A percentile compares a stretch with the other conserved stretches of the same genome.
phyloP scores from a whole-genome alignment of 2,329 filamentous ascomycete genomes.

The Fusarium praegraminearum region DNA sequence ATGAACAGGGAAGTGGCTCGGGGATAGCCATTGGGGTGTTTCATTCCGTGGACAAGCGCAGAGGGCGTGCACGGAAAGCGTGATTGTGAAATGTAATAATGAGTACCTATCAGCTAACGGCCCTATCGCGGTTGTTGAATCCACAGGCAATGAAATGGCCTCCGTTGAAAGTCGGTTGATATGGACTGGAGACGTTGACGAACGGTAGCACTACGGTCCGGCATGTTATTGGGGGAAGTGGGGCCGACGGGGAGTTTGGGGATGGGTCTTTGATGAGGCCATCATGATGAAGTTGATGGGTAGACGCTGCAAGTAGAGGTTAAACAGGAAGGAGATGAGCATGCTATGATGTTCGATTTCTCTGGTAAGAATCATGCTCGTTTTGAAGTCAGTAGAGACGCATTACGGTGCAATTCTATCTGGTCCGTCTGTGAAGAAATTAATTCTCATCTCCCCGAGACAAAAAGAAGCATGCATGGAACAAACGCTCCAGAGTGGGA shows the following conservation, averaged over 20 bases:
- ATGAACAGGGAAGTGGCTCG: not conserved
- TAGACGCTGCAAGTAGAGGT: not conserved
- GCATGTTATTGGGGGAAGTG: conserved; percentile 20
- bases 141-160: not conserved
- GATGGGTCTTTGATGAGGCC: conserved; percentile 29
- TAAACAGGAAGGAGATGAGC: not conserved
- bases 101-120: not conserved
- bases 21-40: not conserved
- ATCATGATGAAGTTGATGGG: conserved; percentile 13
- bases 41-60: conserved; percentile 7
- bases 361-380: rapidly evolving
- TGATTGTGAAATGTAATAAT: conserved; percentile 4
- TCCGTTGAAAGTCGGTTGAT: not conserved
- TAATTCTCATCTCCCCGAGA: conserved; percentile 27
- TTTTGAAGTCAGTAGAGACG: rapidly evolving
- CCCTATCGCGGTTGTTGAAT: not conserved
- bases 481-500: conserved; percentile 14
- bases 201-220: conserved; percentile 8
- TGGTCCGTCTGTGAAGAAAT: not conserved
- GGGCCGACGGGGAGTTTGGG: conserved; percentile 38
- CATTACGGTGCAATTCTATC: too few species aligned
- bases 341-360: rapidly evolving
- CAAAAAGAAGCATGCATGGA: conserved; percentile 24
- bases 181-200: conserved; percentile 16
- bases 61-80: conserved; percentile 7